These are phyloP conservation scores for Phytophthora kernoviae DNA, from an alignment of 352 stramenopile species.

Conservation along the genomic window DNA sequence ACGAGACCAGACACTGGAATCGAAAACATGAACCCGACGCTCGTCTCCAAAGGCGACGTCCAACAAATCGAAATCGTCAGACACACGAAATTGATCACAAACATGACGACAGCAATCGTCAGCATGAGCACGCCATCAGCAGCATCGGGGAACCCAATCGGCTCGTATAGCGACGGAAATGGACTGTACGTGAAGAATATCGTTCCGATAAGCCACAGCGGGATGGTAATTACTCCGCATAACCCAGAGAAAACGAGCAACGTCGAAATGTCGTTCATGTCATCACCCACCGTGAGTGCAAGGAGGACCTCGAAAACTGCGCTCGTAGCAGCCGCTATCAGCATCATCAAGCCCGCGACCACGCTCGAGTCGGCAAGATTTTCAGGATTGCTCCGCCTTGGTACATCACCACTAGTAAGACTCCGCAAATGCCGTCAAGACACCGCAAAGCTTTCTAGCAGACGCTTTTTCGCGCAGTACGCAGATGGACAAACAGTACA, in stretches of 20 bases:
- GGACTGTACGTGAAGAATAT: constrained; percentile 36
- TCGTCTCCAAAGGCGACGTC: constrained; percentile 62
- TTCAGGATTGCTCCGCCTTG: constrained; percentile 30
- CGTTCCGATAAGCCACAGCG: constrained; percentile 46
- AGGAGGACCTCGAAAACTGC: constrained; percentile 50
- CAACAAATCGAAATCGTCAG: constrained; percentile 53
- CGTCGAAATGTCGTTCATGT: constrained; percentile 52
- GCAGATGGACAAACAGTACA: constrained; percentile 70
- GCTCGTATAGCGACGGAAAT: constrained; percentile 42
- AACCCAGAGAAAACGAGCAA: constrained; percentile 50
- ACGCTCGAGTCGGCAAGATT: constrained; percentile 37
- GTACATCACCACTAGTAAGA: constrained; percentile 53
- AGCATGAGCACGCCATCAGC: constrained; percentile 40
- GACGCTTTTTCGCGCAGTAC: constrained; percentile 47
- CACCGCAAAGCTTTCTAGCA: constrained; percentile 39
- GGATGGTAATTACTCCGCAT: constrained; percentile 45
- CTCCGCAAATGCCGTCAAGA: constrained; percentile 43
- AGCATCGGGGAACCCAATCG: constrained; percentile 40
- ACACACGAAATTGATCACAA: constrained; percentile 47
- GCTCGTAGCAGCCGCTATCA: constrained; percentile 48
- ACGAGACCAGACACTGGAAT: constrained; percentile 52
- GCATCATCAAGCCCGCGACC: constrained; percentile 43
- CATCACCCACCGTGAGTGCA: constrained; percentile 35
- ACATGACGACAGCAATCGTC: constrained; percentile 34
- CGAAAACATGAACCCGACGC: constrained; percentile 61